Evolutionary conservation across 495 filamentous ascomycete species (phyloP).

Genomic region (Penicillium daleae): DNA sequence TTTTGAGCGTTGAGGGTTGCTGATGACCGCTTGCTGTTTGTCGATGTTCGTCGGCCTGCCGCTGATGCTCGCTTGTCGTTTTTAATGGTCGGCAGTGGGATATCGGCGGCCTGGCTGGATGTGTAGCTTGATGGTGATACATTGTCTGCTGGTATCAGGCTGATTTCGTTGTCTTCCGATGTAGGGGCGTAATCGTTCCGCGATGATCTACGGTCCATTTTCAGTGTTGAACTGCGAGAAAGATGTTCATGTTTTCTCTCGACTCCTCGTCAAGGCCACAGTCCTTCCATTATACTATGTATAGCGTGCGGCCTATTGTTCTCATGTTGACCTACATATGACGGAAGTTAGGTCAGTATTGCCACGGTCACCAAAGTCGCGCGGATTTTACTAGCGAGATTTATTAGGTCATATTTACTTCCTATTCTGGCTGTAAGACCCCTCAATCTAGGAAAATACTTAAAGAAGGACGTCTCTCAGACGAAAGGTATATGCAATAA

Average conservation of each 20-base stretch:
- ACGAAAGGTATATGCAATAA: neutral
- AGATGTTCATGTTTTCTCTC: neutral
- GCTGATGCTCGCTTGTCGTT: neutral
- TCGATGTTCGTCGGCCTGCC: conserved; percentile 2
- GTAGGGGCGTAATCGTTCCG: neutral
- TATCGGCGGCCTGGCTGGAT: neutral
- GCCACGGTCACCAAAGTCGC: conserved; percentile 7
- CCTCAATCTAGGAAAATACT: neutral
- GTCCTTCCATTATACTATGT: conserved; percentile 6
- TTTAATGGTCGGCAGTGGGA: neutral
- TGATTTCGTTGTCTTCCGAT: conserved; percentile 2
- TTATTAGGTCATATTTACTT: neutral
- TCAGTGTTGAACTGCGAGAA: neutral
- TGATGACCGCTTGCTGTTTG: conserved; percentile 34
- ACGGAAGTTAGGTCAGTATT: conserved; percentile 11
- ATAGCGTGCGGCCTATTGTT: conserved; percentile 3
- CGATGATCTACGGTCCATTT: neutral
- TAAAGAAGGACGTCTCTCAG: neutral
- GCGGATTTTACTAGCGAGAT: neutral
- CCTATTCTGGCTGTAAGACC: neutral
- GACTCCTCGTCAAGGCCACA: neutral
- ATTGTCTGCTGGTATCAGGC: conserved; percentile 1
- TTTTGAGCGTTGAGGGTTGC: conserved; percentile 39
- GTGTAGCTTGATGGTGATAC: conserved; percentile 3
- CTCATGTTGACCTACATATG: conserved; percentile 30